Evolutionary conservation across 148 eudicot genomes (phyloP), one percentile per base, ranked within the genome.

Genomic region (Nepenthes gracilis): DNA sequence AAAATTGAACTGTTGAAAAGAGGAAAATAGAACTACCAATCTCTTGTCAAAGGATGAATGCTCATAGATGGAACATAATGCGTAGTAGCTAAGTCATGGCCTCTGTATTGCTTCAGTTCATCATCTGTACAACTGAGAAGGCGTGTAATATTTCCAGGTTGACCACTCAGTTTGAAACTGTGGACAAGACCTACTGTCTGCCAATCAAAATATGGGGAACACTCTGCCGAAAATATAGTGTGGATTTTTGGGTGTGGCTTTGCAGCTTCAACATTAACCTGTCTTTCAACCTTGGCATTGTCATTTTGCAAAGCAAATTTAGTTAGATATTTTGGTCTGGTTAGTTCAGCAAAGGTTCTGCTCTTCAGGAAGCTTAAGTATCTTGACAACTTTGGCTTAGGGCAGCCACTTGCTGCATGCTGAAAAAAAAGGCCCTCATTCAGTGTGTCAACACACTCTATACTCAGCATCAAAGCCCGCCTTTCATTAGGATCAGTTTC

Each of bases 71-170:
- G 98, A 65, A 78, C 96, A 71, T 86, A 77, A 76, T 88, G 96
- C 35, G 98, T 93, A 52, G 96, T 91, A 70, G 96, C 98, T 59
- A 93, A 73, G 76, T 86, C 88, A 64, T 64, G 96, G 66, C 98
- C 96, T 61, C 67, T 75, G 66, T 93, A 93, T 9, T 71, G 47
- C 80, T 86, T 86, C 80, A 86, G 69, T 6, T 88, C 95, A 69
- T 93, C 96, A 62, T 88, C 96, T 13, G 98, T 88, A 76, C 98
- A 93, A 64, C 98, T 93, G 33, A 93, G 85, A 59, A 93, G 96
- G 64, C 98, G 75, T 1, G 96, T 93, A 57, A 93, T 69, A 72
- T 78, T 84, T 40, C 98, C 98, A 51, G 98, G 98, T 66, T 93
- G 98, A 59, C 96, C 96, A 76, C 98, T 93, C 36, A 59, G 70